Evolutionary conservation across 2,329 filamentous ascomycete genomes (phyloP).

Genomic region (Pseudogymnoascus sp.): DNA sequence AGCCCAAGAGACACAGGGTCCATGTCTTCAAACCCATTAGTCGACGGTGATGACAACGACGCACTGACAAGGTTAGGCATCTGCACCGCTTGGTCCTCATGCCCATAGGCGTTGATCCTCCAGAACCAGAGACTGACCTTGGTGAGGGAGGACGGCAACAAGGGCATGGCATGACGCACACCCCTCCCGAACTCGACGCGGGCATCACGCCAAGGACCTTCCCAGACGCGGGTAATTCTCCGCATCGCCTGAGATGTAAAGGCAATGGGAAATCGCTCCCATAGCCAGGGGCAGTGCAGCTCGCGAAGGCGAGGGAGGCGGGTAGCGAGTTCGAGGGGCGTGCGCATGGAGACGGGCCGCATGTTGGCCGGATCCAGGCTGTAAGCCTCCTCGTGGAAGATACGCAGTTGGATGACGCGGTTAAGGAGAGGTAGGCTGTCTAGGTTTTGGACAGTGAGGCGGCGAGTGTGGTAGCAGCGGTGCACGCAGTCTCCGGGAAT

Average conservation of each 20-base stretch:
- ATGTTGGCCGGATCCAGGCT: not conserved
- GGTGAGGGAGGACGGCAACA: constrained; percentile 13
- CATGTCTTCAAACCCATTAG: constrained; percentile 8
- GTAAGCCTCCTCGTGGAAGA: not conserved
- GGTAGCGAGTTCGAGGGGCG: constrained; percentile 14
- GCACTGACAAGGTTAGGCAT: constrained; percentile 18
- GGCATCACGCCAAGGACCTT: constrained; percentile 18
- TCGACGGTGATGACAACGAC: not conserved
- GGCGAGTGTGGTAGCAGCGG: not conserved
- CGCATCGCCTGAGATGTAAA: constrained; percentile 13
- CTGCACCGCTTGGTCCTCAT: constrained; percentile 13
- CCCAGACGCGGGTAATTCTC: constrained; percentile 15
- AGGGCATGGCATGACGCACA: constrained; percentile 11
- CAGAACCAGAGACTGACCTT: constrained; percentile 19
- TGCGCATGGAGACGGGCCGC: constrained; percentile 10
- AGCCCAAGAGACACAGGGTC: constrained; percentile 19
- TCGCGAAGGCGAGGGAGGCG: constrained; percentile 15
- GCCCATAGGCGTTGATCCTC: constrained; percentile 7
- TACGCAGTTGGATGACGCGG: not conserved
- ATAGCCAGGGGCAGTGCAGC: constrained; percentile 19
- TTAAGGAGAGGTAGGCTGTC: constrained; percentile 4
- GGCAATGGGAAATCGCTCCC: constrained; percentile 17
- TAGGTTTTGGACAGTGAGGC: not conserved
- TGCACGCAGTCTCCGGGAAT: not conserved
- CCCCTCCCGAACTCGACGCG: constrained; percentile 17